These are phyloP conservation scores for Russula sp. DNA, from an alignment of 768 basidiomycete species.

Conservation along the genomic window DNA sequence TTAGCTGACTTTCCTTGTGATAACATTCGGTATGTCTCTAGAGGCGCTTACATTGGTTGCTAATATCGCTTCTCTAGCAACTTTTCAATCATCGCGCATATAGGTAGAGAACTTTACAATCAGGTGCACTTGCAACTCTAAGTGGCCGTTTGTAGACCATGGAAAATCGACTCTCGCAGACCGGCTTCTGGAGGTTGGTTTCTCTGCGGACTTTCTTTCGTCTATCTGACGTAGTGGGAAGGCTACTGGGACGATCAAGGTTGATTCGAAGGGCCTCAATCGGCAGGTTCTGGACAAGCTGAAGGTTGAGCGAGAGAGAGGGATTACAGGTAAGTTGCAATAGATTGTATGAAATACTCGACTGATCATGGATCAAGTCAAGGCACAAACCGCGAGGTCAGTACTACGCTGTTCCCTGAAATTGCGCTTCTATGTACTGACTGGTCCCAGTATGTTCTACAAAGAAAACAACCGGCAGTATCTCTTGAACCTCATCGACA, in stretches of 20 bases:
- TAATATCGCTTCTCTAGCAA: conserved; percentile 49
- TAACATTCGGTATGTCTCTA: conserved; percentile 53
- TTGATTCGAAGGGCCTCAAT: conserved; percentile 61
- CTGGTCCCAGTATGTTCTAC: conserved; percentile 69
- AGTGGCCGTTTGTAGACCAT: conserved; percentile 55
- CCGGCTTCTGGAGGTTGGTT: conserved; percentile 69
- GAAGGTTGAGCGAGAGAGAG: conserved; percentile 95
- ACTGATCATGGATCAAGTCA: conserved; percentile 51
- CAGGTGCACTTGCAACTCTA: neutral
- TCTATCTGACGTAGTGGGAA: conserved; percentile 39
- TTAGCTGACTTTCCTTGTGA: conserved; percentile 69
- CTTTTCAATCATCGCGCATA: conserved; percentile 96
- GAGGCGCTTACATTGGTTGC: neutral
- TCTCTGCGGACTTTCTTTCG: conserved; percentile 14
- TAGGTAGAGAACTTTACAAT: conserved; percentile 50
- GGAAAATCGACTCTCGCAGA: conserved; percentile 96
- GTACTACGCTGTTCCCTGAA: conserved; percentile 1
- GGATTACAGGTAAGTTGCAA: conserved; percentile 74
- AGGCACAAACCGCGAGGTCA: conserved; percentile 92
- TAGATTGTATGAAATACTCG: neutral
- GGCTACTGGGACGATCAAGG: conserved; percentile 84
- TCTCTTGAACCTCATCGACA: conserved; percentile 93
- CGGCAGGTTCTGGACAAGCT: conserved; percentile 89
- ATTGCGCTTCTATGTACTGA: conserved; percentile 26
- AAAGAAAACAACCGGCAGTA: conserved; percentile 51